phyloP scores from a whole-genome alignment of 768 basidiomycete genomes.

The Russula sp. region DNA sequence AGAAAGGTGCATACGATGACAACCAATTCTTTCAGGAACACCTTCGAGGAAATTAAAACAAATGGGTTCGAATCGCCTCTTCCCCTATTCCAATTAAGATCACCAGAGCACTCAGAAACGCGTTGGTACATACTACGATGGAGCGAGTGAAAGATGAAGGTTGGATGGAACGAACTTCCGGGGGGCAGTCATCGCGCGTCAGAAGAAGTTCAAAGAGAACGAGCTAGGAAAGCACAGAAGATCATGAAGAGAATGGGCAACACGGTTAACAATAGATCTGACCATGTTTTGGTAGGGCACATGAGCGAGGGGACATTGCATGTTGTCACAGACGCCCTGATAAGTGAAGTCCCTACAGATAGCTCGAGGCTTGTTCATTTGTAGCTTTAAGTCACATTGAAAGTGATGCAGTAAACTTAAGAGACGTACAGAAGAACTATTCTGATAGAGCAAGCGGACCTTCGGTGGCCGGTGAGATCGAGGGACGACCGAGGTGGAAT shows the following conservation, averaged over 20 bases:
- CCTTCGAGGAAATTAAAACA: neutral
- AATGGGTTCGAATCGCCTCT: conserved; percentile 6
- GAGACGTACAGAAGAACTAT: neutral
- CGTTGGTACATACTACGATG: neutral
- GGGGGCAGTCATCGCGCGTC: neutral
- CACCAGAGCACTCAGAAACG: neutral
- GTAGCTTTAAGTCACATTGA: neutral
- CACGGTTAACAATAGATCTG: neutral
- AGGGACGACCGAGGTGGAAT: neutral
- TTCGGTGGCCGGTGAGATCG: neutral
- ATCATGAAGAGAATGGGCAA: neutral
- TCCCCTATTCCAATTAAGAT: conserved; percentile 1
- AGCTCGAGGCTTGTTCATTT: neutral
- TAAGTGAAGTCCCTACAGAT: conserved; percentile 21
- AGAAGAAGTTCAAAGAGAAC: neutral
- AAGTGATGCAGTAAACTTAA: neutral
- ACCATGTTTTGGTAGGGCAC: conserved; percentile 9
- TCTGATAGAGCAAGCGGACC: neutral
- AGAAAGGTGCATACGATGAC: neutral
- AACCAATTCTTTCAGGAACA: neutral
- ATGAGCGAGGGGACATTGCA: conserved; percentile 2
- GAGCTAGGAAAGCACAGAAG: neutral
- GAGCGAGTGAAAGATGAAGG: neutral
- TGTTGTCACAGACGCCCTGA: neutral
- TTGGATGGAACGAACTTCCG: neutral